phyloP scores from a whole-genome alignment of 176 grass and related monocot species.

The Paspalum vaginatum region DNA sequence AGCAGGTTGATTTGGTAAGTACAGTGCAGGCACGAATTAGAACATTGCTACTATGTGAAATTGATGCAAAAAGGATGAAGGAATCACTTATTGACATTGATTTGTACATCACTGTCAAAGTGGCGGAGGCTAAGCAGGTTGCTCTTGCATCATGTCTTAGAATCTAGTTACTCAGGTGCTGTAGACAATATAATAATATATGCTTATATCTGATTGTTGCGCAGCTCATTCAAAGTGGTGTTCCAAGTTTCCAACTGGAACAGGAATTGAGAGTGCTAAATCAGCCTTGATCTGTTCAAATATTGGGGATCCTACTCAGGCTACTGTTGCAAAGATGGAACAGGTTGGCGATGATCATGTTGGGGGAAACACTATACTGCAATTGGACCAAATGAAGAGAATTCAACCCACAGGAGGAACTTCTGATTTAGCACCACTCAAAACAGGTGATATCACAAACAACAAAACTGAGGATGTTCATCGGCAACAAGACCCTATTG shows the following conservation, averaged over 20 bases:
- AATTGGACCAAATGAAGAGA: conserved; percentile 48
- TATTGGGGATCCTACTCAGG: conserved; percentile 26
- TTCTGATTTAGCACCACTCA: background rate
- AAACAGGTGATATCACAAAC: conserved; percentile 3
- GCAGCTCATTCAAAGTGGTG: conserved; percentile 35
- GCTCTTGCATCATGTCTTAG: conserved; percentile 1
- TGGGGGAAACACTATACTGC: conserved; percentile 49
- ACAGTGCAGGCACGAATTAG: conserved; percentile 47
- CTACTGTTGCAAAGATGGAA: conserved; percentile 23
- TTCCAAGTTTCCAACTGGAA: conserved; percentile 42
- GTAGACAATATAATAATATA: background rate
- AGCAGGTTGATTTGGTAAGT: conserved; percentile 52
- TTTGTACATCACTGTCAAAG: conserved; percentile 45
- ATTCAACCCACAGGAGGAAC: conserved; percentile 32
- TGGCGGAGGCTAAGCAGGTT: conserved; percentile 43
- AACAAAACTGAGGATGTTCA: conserved; percentile 31
- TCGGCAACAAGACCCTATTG: conserved; percentile 34
- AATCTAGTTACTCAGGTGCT: conserved; percentile 1
- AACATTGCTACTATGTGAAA: conserved; percentile 45
- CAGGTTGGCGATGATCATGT: conserved; percentile 20
- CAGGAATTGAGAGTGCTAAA: conserved; percentile 11
- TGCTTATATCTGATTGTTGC: background rate
- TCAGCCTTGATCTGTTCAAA: background rate
- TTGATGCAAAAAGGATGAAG: conserved; percentile 24
- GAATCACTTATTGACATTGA: conserved; percentile 48